Evolutionary conservation across 306 rosid species (phyloP), one percentile per base, ranked within the genome.

Genomic region (Malus sieversii): DNA sequence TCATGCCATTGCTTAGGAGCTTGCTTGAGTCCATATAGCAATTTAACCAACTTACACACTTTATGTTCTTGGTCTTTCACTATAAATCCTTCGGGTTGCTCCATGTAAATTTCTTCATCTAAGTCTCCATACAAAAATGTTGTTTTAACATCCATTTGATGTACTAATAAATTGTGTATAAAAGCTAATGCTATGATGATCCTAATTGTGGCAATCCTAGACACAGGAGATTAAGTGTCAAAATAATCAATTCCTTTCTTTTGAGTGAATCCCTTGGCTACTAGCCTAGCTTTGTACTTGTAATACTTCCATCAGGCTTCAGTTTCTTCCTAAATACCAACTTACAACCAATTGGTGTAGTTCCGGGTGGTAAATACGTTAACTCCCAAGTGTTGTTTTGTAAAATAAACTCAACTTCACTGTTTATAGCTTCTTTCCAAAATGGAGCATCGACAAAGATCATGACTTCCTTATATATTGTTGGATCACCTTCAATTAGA

Each of bases 401-500:
- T 23, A 75, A 20, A n/a, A 66, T 75, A 6, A 66, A 66, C 23
- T 75, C 57, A 38, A 66, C 32, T 51, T 75, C 72, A 32, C 53
- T 65, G 8, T 52, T 48, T 3, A 66, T 75, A n/a, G 66, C 35
- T 22, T 66, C 73, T 23, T 75, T 75, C 57, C 73, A 75, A 22
- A 75, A 20, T 44, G 3, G 14, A 46, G 11, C 32, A 45, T 69
- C 73, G 0, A 45, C 0, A 0, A 2, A 45, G 18, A 3, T 12
- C 52, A 13, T 45, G 18, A 18, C 52, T 45, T 45, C 52, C 1
- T 12, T 45, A 13, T 13, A 45, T 1, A 5, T 4, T 45, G 18
- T 45, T 45, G 18, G 52, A 45, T 13, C 16, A 45, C 18, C 52
- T 13, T 45, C 52, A 45, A 45, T 45, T 45, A 45, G 4, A 45